Percentiles rank a stretch among this genome's conserved stretches.
Evolutionary conservation across 495 filamentous ascomycete genomes (phyloP).

Genomic region (Aspergillus taichungensis): DNA sequence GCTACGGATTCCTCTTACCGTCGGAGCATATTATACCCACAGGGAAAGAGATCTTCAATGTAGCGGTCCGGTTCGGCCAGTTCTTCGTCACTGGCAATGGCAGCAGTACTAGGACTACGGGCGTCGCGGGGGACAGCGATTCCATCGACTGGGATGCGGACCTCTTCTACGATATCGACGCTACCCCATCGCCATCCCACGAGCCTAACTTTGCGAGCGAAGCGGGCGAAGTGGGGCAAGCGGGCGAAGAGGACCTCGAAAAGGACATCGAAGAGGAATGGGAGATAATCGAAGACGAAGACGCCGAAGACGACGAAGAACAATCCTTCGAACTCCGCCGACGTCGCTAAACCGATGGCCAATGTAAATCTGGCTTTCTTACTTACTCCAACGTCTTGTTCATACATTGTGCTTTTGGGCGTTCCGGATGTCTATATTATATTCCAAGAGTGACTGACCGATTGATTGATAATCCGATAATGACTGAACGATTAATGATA

Average conservation of each 20-base stretch:
- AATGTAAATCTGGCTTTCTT: background rate
- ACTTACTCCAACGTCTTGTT: background rate
- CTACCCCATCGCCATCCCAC: background rate
- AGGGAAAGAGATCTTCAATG: conserved; percentile 75
- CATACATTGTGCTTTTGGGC: background rate
- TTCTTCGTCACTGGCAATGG: conserved; percentile 43
- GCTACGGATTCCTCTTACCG: conserved; percentile 88
- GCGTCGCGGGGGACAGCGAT: conserved; percentile 14
- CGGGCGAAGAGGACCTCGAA: background rate
- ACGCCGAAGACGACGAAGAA: background rate
- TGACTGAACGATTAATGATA: conserved; percentile 1
- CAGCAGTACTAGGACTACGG: too few relatives aligned
- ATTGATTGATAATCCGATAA: background rate
- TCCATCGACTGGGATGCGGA: conserved; percentile 17
- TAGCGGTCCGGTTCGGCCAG: conserved; percentile 70
- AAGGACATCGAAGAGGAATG: conserved; percentile 1
- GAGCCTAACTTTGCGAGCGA: background rate
- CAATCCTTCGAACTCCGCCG: conserved; percentile 1
- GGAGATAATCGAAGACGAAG: background rate
- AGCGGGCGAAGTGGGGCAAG: too few relatives aligned
- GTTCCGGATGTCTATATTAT: too few relatives aligned
- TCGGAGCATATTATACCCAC: conserved; percentile 82
- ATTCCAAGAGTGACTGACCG: too few relatives aligned
- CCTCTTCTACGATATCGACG: conserved; percentile 1
- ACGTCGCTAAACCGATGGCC: background rate